These are phyloP conservation scores for Globisporangium yorkense DNA, from an alignment of 352 stramenopile species.

Conservation along the genomic window DNA sequence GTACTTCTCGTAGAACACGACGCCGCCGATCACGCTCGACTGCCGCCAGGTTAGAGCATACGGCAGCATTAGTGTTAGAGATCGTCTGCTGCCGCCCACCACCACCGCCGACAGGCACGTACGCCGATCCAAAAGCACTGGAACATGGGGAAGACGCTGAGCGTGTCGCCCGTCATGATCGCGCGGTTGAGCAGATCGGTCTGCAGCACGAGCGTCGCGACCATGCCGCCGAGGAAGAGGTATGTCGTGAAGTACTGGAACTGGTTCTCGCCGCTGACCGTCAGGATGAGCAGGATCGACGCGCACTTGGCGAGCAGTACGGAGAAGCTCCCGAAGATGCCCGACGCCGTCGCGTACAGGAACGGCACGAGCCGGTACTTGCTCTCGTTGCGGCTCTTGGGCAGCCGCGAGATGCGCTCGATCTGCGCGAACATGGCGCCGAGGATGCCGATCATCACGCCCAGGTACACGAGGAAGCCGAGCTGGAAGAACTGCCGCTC, in stretches of 20 bases:
- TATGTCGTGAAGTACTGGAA: conserved; percentile 85
- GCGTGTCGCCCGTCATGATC: conserved; percentile 81
- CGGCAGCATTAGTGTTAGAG: neutral
- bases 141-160: conserved; percentile 85
- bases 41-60: conserved; percentile 15
- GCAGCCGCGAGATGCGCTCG: conserved; percentile 50
- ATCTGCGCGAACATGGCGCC: conserved; percentile 70
- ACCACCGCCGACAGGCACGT: conserved; percentile 11
- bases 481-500: conserved; percentile 76
- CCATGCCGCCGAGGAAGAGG: conserved; percentile 76
- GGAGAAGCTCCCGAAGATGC: conserved; percentile 81
- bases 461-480: conserved; percentile 74
- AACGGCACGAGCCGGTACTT: conserved; percentile 70
- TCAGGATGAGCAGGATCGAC: conserved; percentile 76
- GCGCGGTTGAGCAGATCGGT: conserved; percentile 79
- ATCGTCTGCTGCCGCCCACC: too few relatives aligned
- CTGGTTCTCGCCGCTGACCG: conserved; percentile 73
- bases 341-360: conserved; percentile 74
- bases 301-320: conserved; percentile 81
- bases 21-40: conserved; percentile 78
- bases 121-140: conserved; percentile 88
- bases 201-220: conserved; percentile 77
- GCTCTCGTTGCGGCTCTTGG: conserved; percentile 41
- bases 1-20: conserved; percentile 88
- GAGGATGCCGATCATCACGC: conserved; percentile 65